Base-by-base conservation (phyloP, 139 green algal genomes). In the Spirogloea muscicola region DNA sequence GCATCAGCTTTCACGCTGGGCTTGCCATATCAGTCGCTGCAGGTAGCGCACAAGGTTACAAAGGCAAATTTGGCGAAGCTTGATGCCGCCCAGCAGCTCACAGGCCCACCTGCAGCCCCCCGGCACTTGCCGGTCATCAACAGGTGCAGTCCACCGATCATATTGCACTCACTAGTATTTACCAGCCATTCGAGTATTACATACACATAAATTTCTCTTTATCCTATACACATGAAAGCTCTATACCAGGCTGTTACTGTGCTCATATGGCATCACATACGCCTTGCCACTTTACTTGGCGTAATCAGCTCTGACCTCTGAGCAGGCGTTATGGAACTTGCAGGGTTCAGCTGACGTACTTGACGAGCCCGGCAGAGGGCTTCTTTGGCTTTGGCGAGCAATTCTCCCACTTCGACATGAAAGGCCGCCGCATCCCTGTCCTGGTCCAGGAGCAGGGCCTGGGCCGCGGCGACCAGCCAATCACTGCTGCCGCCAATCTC, bases 361-460 rank as follows among this genome's bases (percentile, higher is more conserved):
- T 4, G 6, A 52, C 55, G 5, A 6, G 51, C 6, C 6, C 41
- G 7, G 6, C 38, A 37, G 68, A 76, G 38, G 7, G 57, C 39
- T 68, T 76, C 29, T 76, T 76, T 76, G 68, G 68, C 4, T 76
- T 76, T 74, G 68, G 68, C 31, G 79, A 79, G 40, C 79, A 85
- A 38, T 85, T 76, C 51, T 78, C 68, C 21, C 74, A 51, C 21
- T 49, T 82, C 6, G 48, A 85, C 25, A 48, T 79, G 43, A 83
- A 79, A 43, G 79, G 79, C 13, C 43, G 37, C 2, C 59, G 74
- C 7, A 42, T 85, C 40, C 74, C 74, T 10, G 58, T 85, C 37
- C 51, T 85, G 16, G 62, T 72, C 33, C 60, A 60, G 1, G 79
- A 85, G 68, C 79, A 85, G 61, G 79, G 79, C 39, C 59, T 85